These are phyloP conservation scores for Rutstroemia sp. DNA, from an alignment of 2,329 filamentous ascomycete species.

Conservation along the genomic window DNA sequence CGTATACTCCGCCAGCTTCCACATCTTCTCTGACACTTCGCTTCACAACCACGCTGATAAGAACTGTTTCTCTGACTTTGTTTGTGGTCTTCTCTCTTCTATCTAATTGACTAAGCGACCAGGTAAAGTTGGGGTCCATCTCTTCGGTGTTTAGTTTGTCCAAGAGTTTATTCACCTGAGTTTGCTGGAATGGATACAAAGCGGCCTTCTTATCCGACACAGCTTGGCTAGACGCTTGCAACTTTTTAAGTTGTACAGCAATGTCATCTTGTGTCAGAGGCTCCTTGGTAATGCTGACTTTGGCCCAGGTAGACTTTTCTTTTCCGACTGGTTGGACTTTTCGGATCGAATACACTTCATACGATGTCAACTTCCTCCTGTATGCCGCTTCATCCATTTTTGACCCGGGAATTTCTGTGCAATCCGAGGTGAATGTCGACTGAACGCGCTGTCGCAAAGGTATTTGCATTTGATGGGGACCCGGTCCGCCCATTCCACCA, in stretches of 20 bases:
- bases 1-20: conserved; percentile 16
- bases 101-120: conserved; percentile 26
- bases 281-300: conserved; percentile 21
- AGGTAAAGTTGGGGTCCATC: conserved; percentile 21
- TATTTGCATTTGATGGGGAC: conserved; percentile 4
- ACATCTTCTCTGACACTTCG: conserved; percentile 15
- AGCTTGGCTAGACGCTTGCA: conserved; percentile 18
- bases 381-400: conserved; percentile 1
- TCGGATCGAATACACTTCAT: conserved; percentile 20
- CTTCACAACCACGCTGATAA: conserved; percentile 25
- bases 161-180: conserved; percentile 24
- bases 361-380: conserved; percentile 10
- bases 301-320: conserved; percentile 25
- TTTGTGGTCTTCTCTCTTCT: conserved; percentile 10
- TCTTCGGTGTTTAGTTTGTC: conserved; percentile 22
- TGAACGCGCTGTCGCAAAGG: conserved; percentile 2
- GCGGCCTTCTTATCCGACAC: conserved; percentile 25
- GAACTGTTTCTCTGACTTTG: conserved; percentile 20
- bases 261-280: conserved; percentile 23
- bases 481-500: too few species aligned
- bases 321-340: conserved; percentile 17
- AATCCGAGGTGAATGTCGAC: not conserved
- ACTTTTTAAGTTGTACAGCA: conserved; percentile 21
- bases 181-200: conserved; percentile 21
- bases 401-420: not conserved